Conservation (phyloP, 257 asterid species). For the Cynanchum wilfordii region DNA sequence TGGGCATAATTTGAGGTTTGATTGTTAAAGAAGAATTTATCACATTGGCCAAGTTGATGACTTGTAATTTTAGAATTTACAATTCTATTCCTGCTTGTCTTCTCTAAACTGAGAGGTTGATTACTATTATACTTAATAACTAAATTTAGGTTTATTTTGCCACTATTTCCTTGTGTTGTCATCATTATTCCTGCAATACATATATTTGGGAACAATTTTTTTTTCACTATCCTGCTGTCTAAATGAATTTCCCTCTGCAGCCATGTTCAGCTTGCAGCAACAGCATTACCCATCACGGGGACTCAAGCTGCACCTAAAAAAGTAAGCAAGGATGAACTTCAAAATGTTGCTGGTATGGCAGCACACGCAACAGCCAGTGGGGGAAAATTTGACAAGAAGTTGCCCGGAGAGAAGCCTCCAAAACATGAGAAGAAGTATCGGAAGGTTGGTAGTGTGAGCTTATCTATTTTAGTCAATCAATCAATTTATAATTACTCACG, state of each 20-base stretch:
- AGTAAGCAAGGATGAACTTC: constrained; percentile 74
- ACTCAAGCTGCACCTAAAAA: constrained; percentile 56
- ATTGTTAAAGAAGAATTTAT: background rate
- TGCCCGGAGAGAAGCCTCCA: constrained; percentile 76
- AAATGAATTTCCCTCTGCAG: constrained; percentile 41
- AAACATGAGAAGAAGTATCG: constrained; percentile 92
- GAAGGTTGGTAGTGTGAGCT: constrained; percentile 45
- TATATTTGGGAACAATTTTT: background rate
- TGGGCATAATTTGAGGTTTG: background rate
- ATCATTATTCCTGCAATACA: background rate
- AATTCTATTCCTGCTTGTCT: background rate
- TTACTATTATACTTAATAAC: background rate
- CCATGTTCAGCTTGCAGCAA: constrained; percentile 87
- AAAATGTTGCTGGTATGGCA: constrained; percentile 93
- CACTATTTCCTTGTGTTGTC: background rate
- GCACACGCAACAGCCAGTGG: constrained; percentile 96
- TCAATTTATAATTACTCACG: background rate
- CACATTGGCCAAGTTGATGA: background rate
- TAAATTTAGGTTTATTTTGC: background rate
- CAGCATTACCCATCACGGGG: constrained; percentile 87
- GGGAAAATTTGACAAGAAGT: constrained; percentile 93
- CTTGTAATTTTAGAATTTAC: background rate
- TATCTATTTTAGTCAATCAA: constrained; percentile 1
- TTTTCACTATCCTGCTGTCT: constrained; percentile 8
- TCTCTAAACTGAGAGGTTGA: background rate